These are phyloP conservation scores for Penicillium crustosum DNA, from an alignment of 2,329 filamentous ascomycete genomes.

Conservation along the genomic window DNA sequence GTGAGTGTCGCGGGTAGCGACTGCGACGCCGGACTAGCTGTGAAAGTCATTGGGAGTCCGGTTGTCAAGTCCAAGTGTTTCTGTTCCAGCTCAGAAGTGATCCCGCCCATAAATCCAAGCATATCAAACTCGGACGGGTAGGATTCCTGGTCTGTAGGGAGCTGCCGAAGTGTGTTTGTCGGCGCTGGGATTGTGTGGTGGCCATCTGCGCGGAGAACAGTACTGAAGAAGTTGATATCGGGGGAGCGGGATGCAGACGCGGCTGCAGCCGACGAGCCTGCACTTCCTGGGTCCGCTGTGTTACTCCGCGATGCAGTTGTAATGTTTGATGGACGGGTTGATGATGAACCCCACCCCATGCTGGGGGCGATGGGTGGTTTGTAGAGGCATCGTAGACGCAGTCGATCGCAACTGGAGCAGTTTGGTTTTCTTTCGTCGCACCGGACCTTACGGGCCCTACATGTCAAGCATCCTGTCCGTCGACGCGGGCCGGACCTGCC, in stretches of 20 bases:
- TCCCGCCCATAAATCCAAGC: conserved; percentile 39
- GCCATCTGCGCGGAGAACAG: conserved; percentile 29
- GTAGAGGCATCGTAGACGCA: conserved; percentile 34
- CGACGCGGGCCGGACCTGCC: conserved; percentile 38
- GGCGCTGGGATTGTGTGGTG: conserved; percentile 18
- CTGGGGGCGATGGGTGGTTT: conserved; percentile 25
- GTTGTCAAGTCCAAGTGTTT: conserved; percentile 35
- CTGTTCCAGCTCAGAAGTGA: conserved; percentile 37
- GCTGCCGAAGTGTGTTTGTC: conserved; percentile 3
- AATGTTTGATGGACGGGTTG: background rate
- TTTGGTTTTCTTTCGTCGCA: conserved; percentile 38
- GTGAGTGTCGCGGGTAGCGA: conserved; percentile 6
- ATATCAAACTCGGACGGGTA: conserved; percentile 33
- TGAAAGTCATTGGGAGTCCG: conserved; percentile 17
- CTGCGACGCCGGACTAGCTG: conserved; percentile 12
- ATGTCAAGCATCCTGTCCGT: conserved; percentile 38
- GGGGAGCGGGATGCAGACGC: conserved; percentile 14
- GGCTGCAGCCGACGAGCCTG: background rate
- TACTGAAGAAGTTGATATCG: conserved; percentile 31
- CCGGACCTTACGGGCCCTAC: conserved; percentile 38
- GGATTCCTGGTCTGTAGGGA: conserved; percentile 3
- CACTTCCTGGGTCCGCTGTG: background rate
- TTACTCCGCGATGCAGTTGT: background rate
- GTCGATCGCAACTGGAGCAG: conserved; percentile 37
- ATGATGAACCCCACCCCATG: conserved; percentile 5